Base-by-base conservation (phyloP, 768 basidiomycete genomes). In the Tylopilus sp. region DNA sequence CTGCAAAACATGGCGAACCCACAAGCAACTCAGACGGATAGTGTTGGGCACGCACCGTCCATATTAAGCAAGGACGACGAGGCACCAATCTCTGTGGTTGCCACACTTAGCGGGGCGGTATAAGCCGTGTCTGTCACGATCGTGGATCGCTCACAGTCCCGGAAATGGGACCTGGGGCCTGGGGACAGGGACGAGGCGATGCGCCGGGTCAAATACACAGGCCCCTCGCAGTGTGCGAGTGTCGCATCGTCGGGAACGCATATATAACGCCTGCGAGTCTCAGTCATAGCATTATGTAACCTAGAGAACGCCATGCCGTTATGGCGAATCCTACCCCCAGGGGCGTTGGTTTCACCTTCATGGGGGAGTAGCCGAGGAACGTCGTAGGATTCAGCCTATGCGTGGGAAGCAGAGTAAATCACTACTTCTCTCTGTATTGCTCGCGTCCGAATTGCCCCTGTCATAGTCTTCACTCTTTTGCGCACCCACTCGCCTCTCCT, bases 51-150 rank as follows among this genome's bases (percentile, higher is more conserved):
- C 4, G 35, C 33, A 17, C 11, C 13, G 17, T 45, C 44, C 3
- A 4, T 40, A n/a, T 30, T 11, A 21, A 38, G 40, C 38, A 51
- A 31, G 31, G 31, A 51, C 36, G 42, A 61, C 48, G 51, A 38
- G 42, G 18, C 42, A 2, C 28, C 38, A 9, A 41, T 21, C 36
- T 22, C 47, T 6, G 36, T 36, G n/a, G 5, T 13, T 11, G 20
- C n/a, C 4, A 48, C 47, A 13, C 20, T 42, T 20, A 18, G 40
- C 20, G 44, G 50, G 4, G 35, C 3, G 26, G 47, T 28, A 35
- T 61, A 53, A 22, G 18, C 13, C 18, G 18, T 40, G 12, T 25
- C 45, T n/a, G 1, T 41, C 15, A 44, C n/a, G 28, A 35, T 39
- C 49, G 25, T 38, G 33, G 25, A 36, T 39, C 13, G 18, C 44